These are phyloP conservation scores for Neltuma alba DNA, from an alignment of 306 rosid species.

Conservation along the genomic window DNA sequence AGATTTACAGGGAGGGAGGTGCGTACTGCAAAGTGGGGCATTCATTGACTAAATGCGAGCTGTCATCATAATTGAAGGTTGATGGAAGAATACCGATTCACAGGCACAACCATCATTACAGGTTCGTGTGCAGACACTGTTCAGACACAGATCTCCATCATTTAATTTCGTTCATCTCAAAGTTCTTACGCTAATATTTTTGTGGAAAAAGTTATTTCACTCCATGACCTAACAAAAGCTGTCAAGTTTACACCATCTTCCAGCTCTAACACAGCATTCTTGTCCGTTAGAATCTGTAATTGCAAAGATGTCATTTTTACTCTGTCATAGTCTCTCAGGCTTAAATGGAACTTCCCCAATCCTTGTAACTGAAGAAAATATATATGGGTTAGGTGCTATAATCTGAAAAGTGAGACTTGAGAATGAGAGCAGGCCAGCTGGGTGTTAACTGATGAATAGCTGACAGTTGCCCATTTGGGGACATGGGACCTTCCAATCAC, in stretches of 20 bases:
- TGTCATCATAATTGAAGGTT: slow-evolving; percentile 35
- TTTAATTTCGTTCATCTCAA: neutral
- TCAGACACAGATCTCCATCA: neutral
- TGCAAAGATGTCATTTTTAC: neutral
- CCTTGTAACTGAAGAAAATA: slow-evolving; percentile 45
- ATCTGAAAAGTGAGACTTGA: slow-evolving; percentile 33
- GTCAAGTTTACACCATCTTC: neutral
- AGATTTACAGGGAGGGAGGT: neutral
- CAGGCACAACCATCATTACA: slow-evolving; percentile 26
- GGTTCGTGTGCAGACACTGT: slow-evolving; percentile 6
- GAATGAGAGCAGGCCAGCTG: slow-evolving; percentile 52
- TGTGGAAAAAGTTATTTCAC: neutral
- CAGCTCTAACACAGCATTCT: neutral
- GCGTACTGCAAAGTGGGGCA: slow-evolving; percentile 19
- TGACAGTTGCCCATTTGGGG: slow-evolving; percentile 34
- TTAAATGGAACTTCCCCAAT: slow-evolving; percentile 22
- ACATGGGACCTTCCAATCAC: slow-evolving; percentile 38
- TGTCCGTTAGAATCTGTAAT: neutral
- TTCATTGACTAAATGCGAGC: neutral
- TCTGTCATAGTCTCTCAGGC: neutral
- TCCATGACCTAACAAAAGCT: neutral
- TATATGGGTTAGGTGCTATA: slow-evolving; percentile 12
- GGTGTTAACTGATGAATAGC: slow-evolving; percentile 45
- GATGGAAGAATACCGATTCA: slow-evolving; percentile 25
- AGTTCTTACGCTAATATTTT: neutral